Evolutionary conservation across 2,329 filamentous ascomycete genomes (phyloP).

Genomic region (Diplodia scrobiculata): DNA sequence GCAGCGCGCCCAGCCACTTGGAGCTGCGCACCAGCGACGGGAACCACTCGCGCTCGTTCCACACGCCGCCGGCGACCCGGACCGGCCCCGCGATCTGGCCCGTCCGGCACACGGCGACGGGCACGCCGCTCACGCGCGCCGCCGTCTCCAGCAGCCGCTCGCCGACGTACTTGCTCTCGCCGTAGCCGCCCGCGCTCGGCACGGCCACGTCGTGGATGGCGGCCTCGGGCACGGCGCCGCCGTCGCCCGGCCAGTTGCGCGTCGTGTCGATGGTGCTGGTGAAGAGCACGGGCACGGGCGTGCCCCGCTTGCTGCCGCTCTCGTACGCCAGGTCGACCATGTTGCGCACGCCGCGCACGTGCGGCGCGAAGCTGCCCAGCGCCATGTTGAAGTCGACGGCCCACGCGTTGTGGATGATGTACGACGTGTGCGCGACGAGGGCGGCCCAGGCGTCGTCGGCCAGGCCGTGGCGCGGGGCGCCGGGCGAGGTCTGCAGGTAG

Average conservation of each 20-base stretch:
- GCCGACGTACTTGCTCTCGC: conserved; percentile 54
- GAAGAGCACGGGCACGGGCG: neutral
- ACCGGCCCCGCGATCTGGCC: neutral
- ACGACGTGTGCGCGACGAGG: neutral
- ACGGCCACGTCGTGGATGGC: neutral
- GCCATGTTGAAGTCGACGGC: conserved; percentile 59
- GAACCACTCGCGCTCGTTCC: conserved; percentile 6
- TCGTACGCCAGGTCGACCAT: conserved; percentile 44
- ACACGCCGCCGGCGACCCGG: neutral
- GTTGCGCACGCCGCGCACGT: conserved; percentile 48
- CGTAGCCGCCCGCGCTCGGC: conserved; percentile 16
- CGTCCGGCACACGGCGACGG: neutral
- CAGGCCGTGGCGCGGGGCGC: neutral
- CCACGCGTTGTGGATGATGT: conserved; percentile 51
- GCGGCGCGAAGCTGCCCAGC: conserved; percentile 51
- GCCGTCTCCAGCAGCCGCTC: conserved; percentile 54
- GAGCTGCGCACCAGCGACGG: neutral
- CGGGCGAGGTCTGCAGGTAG: neutral
- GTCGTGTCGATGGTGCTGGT: neutral
- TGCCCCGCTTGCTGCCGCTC: too few species aligned
- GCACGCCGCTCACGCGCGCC: neutral
- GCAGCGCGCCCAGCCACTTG: neutral
- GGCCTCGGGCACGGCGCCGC: neutral
- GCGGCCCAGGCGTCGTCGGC: neutral
- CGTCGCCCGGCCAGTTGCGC: neutral